Evolutionary conservation across 2,329 filamentous ascomycete genomes (phyloP), one percentile per base, ranked within the genome.

Genomic region (Cadophora sp.): DNA sequence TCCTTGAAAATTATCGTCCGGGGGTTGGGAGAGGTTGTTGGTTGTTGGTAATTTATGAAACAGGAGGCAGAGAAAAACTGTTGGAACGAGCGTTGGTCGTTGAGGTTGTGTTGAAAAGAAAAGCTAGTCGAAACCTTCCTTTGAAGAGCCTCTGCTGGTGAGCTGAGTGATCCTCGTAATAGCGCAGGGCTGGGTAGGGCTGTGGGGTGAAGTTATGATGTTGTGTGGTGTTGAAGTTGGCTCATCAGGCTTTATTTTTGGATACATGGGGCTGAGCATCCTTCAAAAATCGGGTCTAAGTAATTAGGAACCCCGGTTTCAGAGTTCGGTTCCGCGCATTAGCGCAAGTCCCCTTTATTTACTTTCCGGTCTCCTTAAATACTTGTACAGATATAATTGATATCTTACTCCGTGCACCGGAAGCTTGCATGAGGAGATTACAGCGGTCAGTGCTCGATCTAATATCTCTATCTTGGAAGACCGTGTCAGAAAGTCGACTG

Each of bases 141-240:
- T 58, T 22, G 22, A 58, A 37, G 55, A 56, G 31, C 29, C 29
- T 58, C 31, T 58, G 24, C 55, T 58, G 8, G 31, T 22, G 55
- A 58, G 55, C 55, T 58, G 55, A 58, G 31, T 24, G 55, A 37
- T 58, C 55, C 9, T 58, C 55, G 55, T 58, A 58, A 58, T 58
- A 58, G 55, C 55, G 55, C 31, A 58, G 31, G 55, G 55, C 55
- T 37, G 31, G 31, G 55, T 34, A 24, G 55, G 55, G 55, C 55
- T 58, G 55, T 58, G 55, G 51, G 55, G 55, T 58, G 55, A 58
- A n/a, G 55, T 34, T 56, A 29, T 58, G 55, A 58, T 58, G 55
- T 16, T 37, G 55, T n/a, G 51, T 34, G 53, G 29, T 56, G 53
- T 34, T n/a, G 53, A 24, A 58, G 55, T 58, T 58, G 55, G 31